Evolutionary conservation across 306 rosid species (phyloP), one percentile per base, ranked within the genome.

Genomic region (Pterocarpus santalinus): DNA sequence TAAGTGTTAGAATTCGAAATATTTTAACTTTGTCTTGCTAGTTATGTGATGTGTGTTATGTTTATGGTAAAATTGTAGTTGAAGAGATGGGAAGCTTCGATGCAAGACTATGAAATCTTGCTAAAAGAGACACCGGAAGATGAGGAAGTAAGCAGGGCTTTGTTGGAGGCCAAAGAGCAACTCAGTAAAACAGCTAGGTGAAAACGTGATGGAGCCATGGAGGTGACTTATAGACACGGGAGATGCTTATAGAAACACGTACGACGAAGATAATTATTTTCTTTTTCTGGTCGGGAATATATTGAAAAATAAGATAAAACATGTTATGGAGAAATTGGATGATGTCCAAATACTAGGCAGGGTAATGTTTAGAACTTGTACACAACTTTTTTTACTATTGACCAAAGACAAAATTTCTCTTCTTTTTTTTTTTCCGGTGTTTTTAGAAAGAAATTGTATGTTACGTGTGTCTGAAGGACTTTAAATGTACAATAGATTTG

Each of bases 21-120:
- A 2, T 36, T 36, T 43, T 57, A 30, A n/a, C 8, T 22, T 17
- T 44, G 58, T 0, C 16, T 32, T 58, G 39, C 17, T 13, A 46
- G 39, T 12, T 15, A 36, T 65, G 44, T 60, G 69, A 61, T 83
- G 8, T 35, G 14, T 63, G 16, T n/a, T n/a, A 60, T 35, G 47
- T 69, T 66, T 80, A 34, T 63, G 75, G 12, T 51, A 7, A 28
- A 65, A 65, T 75, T 57, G 36, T 35, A 94, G 98, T 80, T 94
- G 87, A 82, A 66, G 81, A 89, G 79, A 82, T 94, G 94, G 98
- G 92, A 86, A 74, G 88, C 92, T 75, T 86, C 95, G 5, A 67
- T 90, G 34, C 76, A 80, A 79, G 98, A 94, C 82, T 94, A 89
- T 30, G 90, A 94, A 78, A 74, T 86, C 13, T 86, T 94, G 85